Conservation (phyloP, 139 green algal genomes). For the Tetratostichococcus sp. region DNA sequence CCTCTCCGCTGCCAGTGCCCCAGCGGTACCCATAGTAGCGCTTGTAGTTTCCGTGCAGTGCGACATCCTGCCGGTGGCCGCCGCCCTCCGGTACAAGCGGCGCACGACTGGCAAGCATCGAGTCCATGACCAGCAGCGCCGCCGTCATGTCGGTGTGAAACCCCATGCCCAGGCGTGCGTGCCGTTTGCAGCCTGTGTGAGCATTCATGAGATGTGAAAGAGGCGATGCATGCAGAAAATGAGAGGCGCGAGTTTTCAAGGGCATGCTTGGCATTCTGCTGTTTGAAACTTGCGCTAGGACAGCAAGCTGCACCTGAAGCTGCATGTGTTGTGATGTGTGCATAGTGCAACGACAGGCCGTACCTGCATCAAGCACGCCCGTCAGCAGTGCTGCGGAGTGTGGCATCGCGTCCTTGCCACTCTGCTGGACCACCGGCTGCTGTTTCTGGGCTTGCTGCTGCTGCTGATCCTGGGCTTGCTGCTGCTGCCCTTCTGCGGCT, state of each 20-base stretch:
- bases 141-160: neutral
- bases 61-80: slow-evolving; percentile 2
- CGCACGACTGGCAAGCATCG: neutral
- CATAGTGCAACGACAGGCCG: too few species aligned
- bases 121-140: neutral
- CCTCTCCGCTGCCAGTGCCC: slow-evolving; percentile 28
- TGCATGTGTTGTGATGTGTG: too few species aligned
- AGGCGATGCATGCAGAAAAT: too few species aligned
- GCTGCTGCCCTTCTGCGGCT: too few species aligned
- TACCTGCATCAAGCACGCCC: neutral
- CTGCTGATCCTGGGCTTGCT: too few species aligned
- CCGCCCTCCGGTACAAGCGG: neutral
- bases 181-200: neutral
- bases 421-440: too few species aligned
- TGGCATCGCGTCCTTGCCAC: neutral
- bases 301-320: too few species aligned
- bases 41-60: slow-evolving; percentile 80
- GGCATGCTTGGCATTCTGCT: too few species aligned
- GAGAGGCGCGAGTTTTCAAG: too few species aligned
- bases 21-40: slow-evolving; percentile 81
- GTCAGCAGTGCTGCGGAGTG: neutral
- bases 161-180: neutral
- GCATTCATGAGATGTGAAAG: too few species aligned
- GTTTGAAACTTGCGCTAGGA: too few species aligned
- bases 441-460: too few species aligned